Evolutionary conservation across 257 asterid species (phyloP), one percentile per base, ranked within the genome.

Genomic region (Lycium barbarum): DNA sequence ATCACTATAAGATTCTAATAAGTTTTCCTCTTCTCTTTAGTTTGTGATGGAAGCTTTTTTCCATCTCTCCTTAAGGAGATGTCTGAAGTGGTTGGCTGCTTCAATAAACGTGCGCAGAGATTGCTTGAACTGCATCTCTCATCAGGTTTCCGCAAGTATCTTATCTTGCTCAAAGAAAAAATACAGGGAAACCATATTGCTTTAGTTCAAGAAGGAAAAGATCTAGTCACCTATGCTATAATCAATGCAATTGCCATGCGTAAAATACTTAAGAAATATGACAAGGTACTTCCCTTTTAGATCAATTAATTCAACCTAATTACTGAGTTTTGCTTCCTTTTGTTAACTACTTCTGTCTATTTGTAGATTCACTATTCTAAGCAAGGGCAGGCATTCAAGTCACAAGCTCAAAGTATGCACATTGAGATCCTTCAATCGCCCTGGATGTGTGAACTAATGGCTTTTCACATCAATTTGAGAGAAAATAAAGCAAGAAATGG

Each of bases 401-500:
- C 98, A 7, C 94, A 92, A 83, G 98, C 93, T 33, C 97, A 92
- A 26, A 92, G 89, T 20, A 93, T 88, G 96, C 92, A 90, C 87
- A 86, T 95, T 20, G 99, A 96, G 95, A 91, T 96, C 86, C 99
- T 96, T 26, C 99, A 96, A 58, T 96, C 99, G 4, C 99, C 99
- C 3, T 96, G 99, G 99, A 93, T 96, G 4, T 90, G 95, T 85
- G 98, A 96, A 83, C 97, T 94, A 55, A 89, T 96, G 95, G 98
- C 99, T 54, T 96, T 96, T 67, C 98, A 93, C 86, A 86, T 96
- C 58, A 96, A 95, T 79, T 49, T 89, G 89, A 89, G 93, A 83
- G 90, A 87, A 65, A 85, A 91, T 4, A 86, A 89, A 70, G 88
- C 71, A 65, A 83, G 79, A 17, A 67, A 87, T 9, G 85, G 86